Percentiles rank a stretch among this genome's conserved stretches.
phyloP scores from a whole-genome alignment of 805 yeast species.

The Candida glaebosa region DNA sequence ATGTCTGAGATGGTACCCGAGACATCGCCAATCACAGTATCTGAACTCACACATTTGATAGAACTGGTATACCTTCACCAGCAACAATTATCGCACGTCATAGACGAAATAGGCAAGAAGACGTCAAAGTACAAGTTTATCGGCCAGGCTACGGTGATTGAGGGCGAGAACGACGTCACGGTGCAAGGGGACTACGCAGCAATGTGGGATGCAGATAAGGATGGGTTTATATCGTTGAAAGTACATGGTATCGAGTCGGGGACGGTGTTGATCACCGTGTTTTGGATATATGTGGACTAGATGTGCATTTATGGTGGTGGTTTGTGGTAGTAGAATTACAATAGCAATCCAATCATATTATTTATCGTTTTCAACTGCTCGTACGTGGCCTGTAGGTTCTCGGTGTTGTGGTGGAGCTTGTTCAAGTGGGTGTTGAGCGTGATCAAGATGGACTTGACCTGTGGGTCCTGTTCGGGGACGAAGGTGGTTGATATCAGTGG shows the following conservation, averaged over 20 bases:
- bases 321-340: conserved; percentile 2
- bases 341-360: conserved; percentile 11
- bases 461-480: conserved; percentile 17
- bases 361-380: conserved; percentile 18
- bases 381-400: conserved; percentile 10
- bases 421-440: conserved; percentile 13
- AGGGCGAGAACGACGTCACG: conserved; percentile 15
- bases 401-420: conserved; percentile 13
- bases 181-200: conserved; percentile 46
- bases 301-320: not conserved
- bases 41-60: conserved; percentile 13
- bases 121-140: conserved; percentile 59
- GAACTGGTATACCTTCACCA: conserved; percentile 12
- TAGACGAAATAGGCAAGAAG: conserved; percentile 34
- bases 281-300: conserved; percentile 14
- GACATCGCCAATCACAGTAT: conserved; percentile 19
- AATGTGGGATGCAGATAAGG: conserved; percentile 54
- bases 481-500: conserved; percentile 8
- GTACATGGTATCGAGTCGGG: conserved; percentile 10
- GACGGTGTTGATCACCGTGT: conserved; percentile 12
- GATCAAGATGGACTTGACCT: conserved; percentile 14
- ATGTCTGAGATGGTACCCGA: conserved; percentile 8
- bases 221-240: conserved; percentile 46
- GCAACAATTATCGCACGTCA: conserved; percentile 25
- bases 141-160: conserved; percentile 40